phyloP scores from a whole-genome alignment of 139 green algal genomes.

The Coelastrella sp. region DNA sequence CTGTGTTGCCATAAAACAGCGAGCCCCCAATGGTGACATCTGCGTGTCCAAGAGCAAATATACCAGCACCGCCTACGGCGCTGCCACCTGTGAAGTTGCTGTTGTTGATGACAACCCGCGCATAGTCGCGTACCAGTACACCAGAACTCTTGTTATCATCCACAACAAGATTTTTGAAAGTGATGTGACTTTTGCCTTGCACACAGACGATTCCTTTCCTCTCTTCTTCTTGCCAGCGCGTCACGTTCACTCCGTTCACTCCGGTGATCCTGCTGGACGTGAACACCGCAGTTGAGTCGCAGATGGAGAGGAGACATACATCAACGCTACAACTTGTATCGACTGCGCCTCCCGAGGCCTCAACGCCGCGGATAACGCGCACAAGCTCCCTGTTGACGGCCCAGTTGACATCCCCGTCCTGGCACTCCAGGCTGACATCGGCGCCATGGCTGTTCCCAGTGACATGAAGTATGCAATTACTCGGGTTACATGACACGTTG shows the following conservation, averaged over 20 bases:
- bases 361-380: background rate
- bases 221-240: background rate
- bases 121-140: background rate
- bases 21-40: background rate
- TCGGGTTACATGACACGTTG: no score
- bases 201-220: background rate
- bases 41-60: background rate
- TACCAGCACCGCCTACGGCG: background rate
- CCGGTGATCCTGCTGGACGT: background rate
- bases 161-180: background rate
- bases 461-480: no score
- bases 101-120: background rate
- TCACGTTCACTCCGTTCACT: background rate
- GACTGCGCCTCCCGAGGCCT: background rate
- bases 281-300: background rate
- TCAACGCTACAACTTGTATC: background rate
- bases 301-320: background rate
- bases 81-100: background rate
- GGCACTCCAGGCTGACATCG: no score
- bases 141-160: background rate
- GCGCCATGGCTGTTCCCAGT: no score
- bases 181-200: background rate
- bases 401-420: no score
- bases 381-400: no score
- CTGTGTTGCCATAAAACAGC: background rate